Conservation (phyloP, 306 rosid species). For the Cicer pinnatifidum region DNA sequence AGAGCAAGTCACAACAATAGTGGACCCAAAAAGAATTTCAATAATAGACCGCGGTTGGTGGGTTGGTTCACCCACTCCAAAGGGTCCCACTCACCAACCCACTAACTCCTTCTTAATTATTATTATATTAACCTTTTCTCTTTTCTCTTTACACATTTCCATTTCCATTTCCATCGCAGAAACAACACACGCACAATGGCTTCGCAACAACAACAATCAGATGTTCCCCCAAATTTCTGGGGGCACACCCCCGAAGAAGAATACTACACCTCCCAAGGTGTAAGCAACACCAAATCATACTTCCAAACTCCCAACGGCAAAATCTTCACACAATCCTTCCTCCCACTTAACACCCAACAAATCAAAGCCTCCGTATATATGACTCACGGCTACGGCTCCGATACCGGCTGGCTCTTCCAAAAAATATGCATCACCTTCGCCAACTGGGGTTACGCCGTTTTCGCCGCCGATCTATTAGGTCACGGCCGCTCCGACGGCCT, state of each 20-base stretch:
- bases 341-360: slow-evolving; percentile 54
- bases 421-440: slow-evolving; percentile 82
- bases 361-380: slow-evolving; percentile 79
- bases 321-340: slow-evolving; percentile 78
- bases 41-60: no score
- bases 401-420: slow-evolving; percentile 96
- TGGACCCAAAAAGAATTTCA: no score
- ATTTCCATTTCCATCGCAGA: not conserved
- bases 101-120: no score
- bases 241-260: slow-evolving; percentile 80
- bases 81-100: no score
- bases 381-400: slow-evolving; percentile 98
- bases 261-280: slow-evolving; percentile 86
- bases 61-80: no score
- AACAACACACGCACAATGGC: slow-evolving; percentile 29
- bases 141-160: not conserved
- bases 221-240: slow-evolving; percentile 76
- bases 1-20: no score
- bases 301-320: slow-evolving; percentile 75
- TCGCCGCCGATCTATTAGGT: slow-evolving; percentile 90
- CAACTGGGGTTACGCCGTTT: slow-evolving; percentile 92
- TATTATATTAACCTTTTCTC: no score
- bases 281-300: slow-evolving; percentile 68
- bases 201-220: slow-evolving; percentile 42
- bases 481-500: slow-evolving; percentile 95